Percentiles rank a stretch among this genome's conserved stretches.
Evolutionary conservation across 805 yeast species (phyloP).

Genomic region (Myxozyma geophila): DNA sequence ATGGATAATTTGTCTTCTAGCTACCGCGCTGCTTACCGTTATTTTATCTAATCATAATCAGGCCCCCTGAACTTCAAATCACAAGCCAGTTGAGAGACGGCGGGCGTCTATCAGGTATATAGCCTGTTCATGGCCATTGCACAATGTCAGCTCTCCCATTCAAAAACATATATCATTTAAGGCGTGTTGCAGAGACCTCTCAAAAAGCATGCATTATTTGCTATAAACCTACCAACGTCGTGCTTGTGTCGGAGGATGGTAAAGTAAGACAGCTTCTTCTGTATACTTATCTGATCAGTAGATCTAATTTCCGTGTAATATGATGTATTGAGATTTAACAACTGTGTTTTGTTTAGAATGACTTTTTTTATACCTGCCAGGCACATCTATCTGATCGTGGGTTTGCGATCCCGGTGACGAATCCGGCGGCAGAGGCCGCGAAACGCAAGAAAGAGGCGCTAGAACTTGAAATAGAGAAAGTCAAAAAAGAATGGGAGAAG

Average conservation of each 20-base stretch:
- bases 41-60: neutral
- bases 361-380: conserved; percentile 59
- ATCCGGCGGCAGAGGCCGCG: conserved; percentile 48
- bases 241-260: conserved; percentile 53
- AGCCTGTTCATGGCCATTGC: neutral
- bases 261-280: conserved; percentile 31
- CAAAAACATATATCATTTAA: conserved; percentile 51
- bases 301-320: neutral
- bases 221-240: conserved; percentile 57
- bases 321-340: neutral
- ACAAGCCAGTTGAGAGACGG: neutral
- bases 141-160: conserved; percentile 39
- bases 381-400: conserved; percentile 54
- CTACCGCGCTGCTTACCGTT: neutral
- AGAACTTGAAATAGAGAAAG: conserved; percentile 44
- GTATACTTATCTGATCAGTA: neutral
- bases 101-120: neutral
- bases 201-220: conserved; percentile 57
- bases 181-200: conserved; percentile 53
- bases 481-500: conserved; percentile 45
- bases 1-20: neutral
- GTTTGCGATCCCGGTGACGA: conserved; percentile 53
- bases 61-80: neutral
- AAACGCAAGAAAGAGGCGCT: conserved; percentile 37
- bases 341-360: conserved; percentile 41